Percentiles rank a stretch among this genome's conserved stretches.
phyloP scores from a whole-genome alignment of 2,329 filamentous ascomycete genomes.

The Pseudogymnoascus sp. region DNA sequence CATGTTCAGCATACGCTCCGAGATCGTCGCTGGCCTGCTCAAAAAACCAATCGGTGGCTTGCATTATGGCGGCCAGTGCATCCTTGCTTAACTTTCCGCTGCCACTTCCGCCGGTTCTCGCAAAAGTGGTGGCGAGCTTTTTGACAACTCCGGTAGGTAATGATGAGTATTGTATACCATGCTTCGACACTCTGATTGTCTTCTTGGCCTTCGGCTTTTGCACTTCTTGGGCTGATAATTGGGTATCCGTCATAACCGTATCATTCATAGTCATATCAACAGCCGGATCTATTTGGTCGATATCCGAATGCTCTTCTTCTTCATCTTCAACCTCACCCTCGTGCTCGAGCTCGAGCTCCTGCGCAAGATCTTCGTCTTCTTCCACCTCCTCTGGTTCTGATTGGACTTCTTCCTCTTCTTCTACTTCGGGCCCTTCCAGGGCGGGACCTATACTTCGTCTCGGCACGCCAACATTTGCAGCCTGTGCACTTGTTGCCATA shows the following conservation, averaged over 20 bases:
- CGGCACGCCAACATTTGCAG: background rate
- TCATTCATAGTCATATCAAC: constrained; percentile 15
- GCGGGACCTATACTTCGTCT: background rate
- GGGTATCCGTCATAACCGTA: constrained; percentile 11
- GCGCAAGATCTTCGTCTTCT: constrained; percentile 20
- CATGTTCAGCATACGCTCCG: constrained; percentile 70
- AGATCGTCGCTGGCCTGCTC: constrained; percentile 78
- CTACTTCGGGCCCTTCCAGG: constrained; percentile 10
- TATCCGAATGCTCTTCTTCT: constrained; percentile 18
- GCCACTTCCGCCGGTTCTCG: constrained; percentile 54
- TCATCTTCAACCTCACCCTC: constrained; percentile 23
- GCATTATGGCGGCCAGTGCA: constrained; percentile 63
- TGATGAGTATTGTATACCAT: constrained; percentile 68
- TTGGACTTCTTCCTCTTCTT: constrained; percentile 12
- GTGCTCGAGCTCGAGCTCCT: constrained; percentile 18
- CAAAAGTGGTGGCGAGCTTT: constrained; percentile 60
- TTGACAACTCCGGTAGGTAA: constrained; percentile 68
- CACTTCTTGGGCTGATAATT: background rate
- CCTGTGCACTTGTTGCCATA: background rate
- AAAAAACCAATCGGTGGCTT: constrained; percentile 86
- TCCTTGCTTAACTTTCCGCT: constrained; percentile 66
- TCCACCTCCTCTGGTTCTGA: constrained; percentile 14
- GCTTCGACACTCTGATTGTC: constrained; percentile 52
- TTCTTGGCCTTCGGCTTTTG: constrained; percentile 33
- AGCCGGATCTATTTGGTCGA: background rate